Evolutionary conservation across 352 stramenopile genomes (phyloP).

Genomic region (Paralagenidium karlingii): DNA sequence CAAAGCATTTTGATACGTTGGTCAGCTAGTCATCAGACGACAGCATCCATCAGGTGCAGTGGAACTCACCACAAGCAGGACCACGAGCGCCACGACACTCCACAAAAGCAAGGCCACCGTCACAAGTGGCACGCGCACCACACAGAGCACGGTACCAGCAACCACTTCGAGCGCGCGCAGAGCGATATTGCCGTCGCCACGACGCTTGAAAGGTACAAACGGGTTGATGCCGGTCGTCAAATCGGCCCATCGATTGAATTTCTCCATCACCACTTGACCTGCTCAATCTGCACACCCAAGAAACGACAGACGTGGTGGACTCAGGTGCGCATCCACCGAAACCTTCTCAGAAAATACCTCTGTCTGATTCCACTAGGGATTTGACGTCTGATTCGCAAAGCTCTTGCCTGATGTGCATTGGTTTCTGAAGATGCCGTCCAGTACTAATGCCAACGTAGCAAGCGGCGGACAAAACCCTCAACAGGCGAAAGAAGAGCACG

Average conservation of each 20-base stretch:
- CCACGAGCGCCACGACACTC: slow-evolving; percentile 27
- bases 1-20: not conserved
- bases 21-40: slow-evolving; percentile 1
- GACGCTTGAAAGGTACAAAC: slow-evolving; percentile 69
- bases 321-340: too few species aligned
- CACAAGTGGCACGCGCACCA: slow-evolving; percentile 42
- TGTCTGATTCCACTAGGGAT: too few species aligned
- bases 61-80: slow-evolving; percentile 27
- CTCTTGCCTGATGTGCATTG: too few species aligned
- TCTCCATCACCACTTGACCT: slow-evolving; percentile 41
- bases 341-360: too few species aligned
- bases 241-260: slow-evolving; percentile 78
- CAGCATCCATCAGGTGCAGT: too few species aligned
- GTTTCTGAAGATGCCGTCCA: not conserved
- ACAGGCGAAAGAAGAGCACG: slow-evolving; percentile 6
- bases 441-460: not conserved
- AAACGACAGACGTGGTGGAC: too few species aligned
- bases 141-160: slow-evolving; percentile 22
- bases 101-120: slow-evolving; percentile 22
- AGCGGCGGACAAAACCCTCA: not conserved
- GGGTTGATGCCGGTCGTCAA: slow-evolving; percentile 79
- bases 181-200: slow-evolving; percentile 22
- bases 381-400: too few species aligned
- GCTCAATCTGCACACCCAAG: too few species aligned
- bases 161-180: slow-evolving; percentile 29